phyloP scores from a whole-genome alignment of 345 rosid genomes.

The Moringa oleifera region DNA sequence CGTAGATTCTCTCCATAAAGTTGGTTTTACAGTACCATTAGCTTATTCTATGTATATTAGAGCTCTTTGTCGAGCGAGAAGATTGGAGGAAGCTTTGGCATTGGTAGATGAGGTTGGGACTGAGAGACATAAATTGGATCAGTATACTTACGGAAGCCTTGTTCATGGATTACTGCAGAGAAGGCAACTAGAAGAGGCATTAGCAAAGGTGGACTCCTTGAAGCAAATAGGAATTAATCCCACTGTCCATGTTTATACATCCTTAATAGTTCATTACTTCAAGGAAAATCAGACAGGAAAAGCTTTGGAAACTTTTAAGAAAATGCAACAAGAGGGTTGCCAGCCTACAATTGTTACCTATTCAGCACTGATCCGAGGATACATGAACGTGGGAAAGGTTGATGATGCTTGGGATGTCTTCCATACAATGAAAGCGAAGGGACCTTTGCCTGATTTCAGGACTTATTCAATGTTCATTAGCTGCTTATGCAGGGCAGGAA shows the following conservation, averaged over 20 bases:
- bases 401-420: conserved; percentile 57
- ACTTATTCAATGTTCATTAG: conserved; percentile 62
- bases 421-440: conserved; percentile 36
- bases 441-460: conserved; percentile 63
- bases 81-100: conserved; percentile 55
- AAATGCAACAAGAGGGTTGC: conserved; percentile 51
- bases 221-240: conserved; percentile 50
- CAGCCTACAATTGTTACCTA: conserved; percentile 60
- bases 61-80: conserved; percentile 72
- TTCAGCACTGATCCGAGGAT: conserved; percentile 65
- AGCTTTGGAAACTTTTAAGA: conserved; percentile 38
- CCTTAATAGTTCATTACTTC: conserved; percentile 58
- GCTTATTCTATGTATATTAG: conserved; percentile 56
- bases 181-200: conserved; percentile 52
- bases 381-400: conserved; percentile 41
- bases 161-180: conserved; percentile 51
- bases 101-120: conserved; percentile 29
- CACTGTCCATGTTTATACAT: conserved; percentile 65
- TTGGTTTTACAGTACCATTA: conserved; percentile 49
- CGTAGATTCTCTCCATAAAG: conserved; percentile 34
- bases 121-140: conserved; percentile 41
- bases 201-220: conserved; percentile 60
- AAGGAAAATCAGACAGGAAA: conserved; percentile 52
- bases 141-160: conserved; percentile 56
- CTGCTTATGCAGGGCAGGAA: conserved; percentile 50